Percentiles rank a stretch among this genome's conserved stretches.
Evolutionary conservation across 164 flowering plant genomes (phyloP).

Genomic region (Platanus orientalis): DNA sequence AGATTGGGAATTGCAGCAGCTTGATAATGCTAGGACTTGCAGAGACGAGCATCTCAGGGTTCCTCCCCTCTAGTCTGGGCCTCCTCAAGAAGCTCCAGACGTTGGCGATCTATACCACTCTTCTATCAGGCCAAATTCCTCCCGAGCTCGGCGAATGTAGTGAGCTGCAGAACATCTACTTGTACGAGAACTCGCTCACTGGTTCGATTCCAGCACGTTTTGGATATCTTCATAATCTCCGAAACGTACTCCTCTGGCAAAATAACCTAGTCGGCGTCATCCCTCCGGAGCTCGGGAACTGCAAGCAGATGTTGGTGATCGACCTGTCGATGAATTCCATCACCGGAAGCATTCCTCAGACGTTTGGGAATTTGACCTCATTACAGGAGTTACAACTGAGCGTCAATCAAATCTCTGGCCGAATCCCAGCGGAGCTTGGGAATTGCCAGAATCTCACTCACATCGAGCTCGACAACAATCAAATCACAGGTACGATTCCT

Average conservation of each 20-base stretch:
- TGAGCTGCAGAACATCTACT: conserved; percentile 49
- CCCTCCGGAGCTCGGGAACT: conserved; percentile 65
- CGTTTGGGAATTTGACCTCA: conserved; percentile 46
- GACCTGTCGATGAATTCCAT: conserved; percentile 71
- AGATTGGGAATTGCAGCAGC: conserved; percentile 65
- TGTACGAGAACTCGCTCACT: conserved; percentile 63
- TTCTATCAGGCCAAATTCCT: conserved; percentile 72
- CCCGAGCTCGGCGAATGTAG: conserved; percentile 67
- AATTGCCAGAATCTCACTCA: conserved; percentile 48
- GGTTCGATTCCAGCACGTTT: conserved; percentile 57
- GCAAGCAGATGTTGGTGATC: conserved; percentile 36
- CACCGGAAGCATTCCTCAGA: conserved; percentile 52
- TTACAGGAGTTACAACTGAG: conserved; percentile 69
- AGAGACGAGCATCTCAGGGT: conserved; percentile 74
- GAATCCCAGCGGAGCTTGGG: conserved; percentile 47
- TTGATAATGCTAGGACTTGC: conserved; percentile 66
- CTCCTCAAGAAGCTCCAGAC: conserved; percentile 62
- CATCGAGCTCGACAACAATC: conserved; percentile 83
- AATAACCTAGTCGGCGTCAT: conserved; percentile 63
- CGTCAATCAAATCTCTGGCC: conserved; percentile 61
- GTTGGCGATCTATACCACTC: conserved; percentile 67
- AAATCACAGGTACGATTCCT: conserved; percentile 63
- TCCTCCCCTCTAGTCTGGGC: conserved; percentile 53
- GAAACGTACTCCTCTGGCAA: conserved; percentile 61
- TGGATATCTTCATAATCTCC: conserved; percentile 48